These are phyloP conservation scores for Panicum virgatum DNA, from an alignment of 202 grass and related monocot genomes.

Conservation along the genomic window DNA sequence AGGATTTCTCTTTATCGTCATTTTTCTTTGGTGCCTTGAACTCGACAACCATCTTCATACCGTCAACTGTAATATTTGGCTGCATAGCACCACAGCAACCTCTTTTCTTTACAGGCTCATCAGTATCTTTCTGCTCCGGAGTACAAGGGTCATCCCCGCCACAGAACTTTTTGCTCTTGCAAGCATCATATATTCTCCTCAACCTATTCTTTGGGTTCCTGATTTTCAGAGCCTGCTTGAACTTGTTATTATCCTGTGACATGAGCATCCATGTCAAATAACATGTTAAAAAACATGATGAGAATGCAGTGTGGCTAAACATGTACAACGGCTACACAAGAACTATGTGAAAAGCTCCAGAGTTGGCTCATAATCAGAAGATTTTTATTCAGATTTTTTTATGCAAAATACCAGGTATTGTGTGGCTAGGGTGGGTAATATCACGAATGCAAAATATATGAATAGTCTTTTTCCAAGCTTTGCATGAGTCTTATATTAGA, in stretches of 20 bases:
- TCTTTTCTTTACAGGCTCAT: slow-evolving; percentile 74
- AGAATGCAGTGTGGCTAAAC: background rate
- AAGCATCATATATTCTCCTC: slow-evolving; percentile 95
- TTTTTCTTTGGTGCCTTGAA: slow-evolving; percentile 85
- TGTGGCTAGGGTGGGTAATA: background rate
- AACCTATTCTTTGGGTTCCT: slow-evolving; percentile 86
- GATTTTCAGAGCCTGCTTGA: slow-evolving; percentile 95
- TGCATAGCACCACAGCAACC: slow-evolving; percentile 89
- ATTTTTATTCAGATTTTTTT: background rate
- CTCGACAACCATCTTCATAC: slow-evolving; percentile 97
- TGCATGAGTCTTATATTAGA: background rate
- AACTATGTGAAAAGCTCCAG: background rate
- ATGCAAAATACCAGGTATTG: background rate
- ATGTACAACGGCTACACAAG: slow-evolving; percentile 7
- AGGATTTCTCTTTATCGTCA: slow-evolving; percentile 87
- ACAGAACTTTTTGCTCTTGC: slow-evolving; percentile 90
- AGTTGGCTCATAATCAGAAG: background rate
- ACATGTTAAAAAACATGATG: background rate
- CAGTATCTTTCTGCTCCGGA: slow-evolving; percentile 67
- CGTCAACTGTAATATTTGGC: slow-evolving; percentile 92
- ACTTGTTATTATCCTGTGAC: slow-evolving; percentile 77
- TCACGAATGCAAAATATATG: background rate
- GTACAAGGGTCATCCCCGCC: slow-evolving; percentile 68
- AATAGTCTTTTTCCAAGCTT: background rate
- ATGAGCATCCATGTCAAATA: slow-evolving; percentile 13